Conservation (phyloP, 352 stramenopile genomes). For the Phytophthora fragariae region DNA sequence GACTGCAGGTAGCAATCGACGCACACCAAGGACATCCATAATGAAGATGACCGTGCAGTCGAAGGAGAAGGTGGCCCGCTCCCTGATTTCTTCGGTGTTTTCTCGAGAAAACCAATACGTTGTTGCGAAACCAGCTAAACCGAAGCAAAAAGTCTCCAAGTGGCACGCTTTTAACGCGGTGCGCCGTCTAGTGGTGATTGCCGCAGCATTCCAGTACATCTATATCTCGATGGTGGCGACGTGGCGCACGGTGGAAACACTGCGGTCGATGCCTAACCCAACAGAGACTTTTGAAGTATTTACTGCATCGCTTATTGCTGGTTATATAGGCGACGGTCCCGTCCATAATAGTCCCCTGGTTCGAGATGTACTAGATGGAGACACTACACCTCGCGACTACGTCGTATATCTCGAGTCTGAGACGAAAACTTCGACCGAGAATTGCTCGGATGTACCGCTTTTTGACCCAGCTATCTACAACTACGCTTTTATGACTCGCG, state of each 20-base stretch:
- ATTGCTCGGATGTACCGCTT: slow-evolving; percentile 13
- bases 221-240: slow-evolving; percentile 27
- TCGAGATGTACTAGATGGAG: slow-evolving; percentile 6
- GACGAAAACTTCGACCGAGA: slow-evolving; percentile 13
- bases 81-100: background rate
- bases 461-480: slow-evolving; percentile 28
- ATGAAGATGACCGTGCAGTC: background rate
- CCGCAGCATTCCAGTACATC: slow-evolving; percentile 35
- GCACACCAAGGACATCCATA: background rate
- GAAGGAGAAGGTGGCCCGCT: background rate
- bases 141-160: slow-evolving; percentile 4
- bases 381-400: slow-evolving; percentile 32
- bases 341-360: slow-evolving; percentile 40
- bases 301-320: slow-evolving; percentile 13
- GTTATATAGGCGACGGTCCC: slow-evolving; percentile 30
- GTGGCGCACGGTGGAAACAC: slow-evolving; percentile 15
- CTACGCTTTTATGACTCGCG: slow-evolving; percentile 36
- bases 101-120: slow-evolving; percentile 2
- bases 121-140: slow-evolving; percentile 1
- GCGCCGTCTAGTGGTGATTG: slow-evolving; percentile 24
- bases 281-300: slow-evolving; percentile 10
- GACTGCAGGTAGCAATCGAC: background rate
- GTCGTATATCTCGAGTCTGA: slow-evolving; percentile 35
- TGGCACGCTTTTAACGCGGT: slow-evolving; percentile 21
- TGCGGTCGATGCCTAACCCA: slow-evolving; percentile 17